phyloP scores from a whole-genome alignment of 306 rosid species.

The Arachis hypogaea region DNA sequence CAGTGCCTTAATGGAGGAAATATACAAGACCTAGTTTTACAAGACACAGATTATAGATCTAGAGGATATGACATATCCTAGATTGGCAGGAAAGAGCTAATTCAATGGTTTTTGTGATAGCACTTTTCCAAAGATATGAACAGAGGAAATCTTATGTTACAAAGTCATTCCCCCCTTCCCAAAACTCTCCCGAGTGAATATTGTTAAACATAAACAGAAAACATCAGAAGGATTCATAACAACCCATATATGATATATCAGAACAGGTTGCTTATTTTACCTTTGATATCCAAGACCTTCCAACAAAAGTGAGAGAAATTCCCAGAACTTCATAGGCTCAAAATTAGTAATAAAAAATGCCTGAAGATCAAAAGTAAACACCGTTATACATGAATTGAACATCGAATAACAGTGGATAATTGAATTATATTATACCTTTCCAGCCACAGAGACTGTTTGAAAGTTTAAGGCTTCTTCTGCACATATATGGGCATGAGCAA shows the following conservation, averaged over 20 bases:
- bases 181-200: slow-evolving; percentile 5
- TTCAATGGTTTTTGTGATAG: slow-evolving; percentile 11
- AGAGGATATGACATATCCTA: slow-evolving; percentile 18
- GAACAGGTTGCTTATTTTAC: slow-evolving; percentile 51
- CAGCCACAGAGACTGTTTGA: slow-evolving; percentile 69
- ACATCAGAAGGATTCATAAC: slow-evolving; percentile 27
- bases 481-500: slow-evolving; percentile 81
- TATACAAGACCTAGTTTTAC: slow-evolving; percentile 12
- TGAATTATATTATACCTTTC: slow-evolving; percentile 61
- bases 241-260: slow-evolving; percentile 26
- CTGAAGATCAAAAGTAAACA: slow-evolving; percentile 48
- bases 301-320: slow-evolving; percentile 59
- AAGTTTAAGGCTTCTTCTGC: slow-evolving; percentile 81
- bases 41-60: background rate
- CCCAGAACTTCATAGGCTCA: slow-evolving; percentile 76
- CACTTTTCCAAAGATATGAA: slow-evolving; percentile 27
- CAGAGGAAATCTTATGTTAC: slow-evolving; percentile 12
- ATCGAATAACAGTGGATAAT: slow-evolving; percentile 35
- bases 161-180: slow-evolving; percentile 13
- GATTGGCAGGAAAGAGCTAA: slow-evolving; percentile 32
- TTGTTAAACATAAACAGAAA: slow-evolving; percentile 25
- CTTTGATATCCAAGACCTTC: slow-evolving; percentile 82
- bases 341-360: slow-evolving; percentile 88
- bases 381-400: slow-evolving; percentile 29
- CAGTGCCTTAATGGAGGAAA: slow-evolving; percentile 16